A percentile compares a stretch with the other conserved stretches of the same genome.
phyloP scores from a whole-genome alignment of 768 basidiomycete genomes.

The Chalciporus sphaerocephalus region DNA sequence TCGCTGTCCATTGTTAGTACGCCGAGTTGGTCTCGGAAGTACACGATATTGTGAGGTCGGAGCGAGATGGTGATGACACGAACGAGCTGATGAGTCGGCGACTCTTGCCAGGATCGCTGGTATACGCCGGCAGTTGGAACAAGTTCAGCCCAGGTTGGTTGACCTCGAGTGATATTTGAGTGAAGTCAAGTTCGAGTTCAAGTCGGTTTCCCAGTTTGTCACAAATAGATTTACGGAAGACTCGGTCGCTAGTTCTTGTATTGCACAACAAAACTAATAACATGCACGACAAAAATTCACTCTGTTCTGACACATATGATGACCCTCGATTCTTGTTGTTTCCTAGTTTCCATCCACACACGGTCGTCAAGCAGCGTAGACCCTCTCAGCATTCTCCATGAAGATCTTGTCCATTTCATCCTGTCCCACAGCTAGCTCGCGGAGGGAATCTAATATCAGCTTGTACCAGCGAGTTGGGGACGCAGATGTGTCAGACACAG shows the following conservation, averaged over 20 bases:
- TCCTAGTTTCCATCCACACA: background rate
- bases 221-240: too few relatives aligned
- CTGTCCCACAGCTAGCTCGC: conserved; percentile 77
- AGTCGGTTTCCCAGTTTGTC: too few relatives aligned
- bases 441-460: conserved; percentile 71
- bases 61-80: too few relatives aligned
- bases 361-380: conserved; percentile 33
- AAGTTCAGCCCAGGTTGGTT: background rate
- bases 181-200: background rate
- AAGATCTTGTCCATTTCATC: conserved; percentile 75
- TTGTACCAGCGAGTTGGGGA: conserved; percentile 73
- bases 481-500: conserved; percentile 48
- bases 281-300: background rate
- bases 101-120: background rate
- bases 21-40: too few relatives aligned
- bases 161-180: background rate
- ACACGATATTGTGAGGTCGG: too few relatives aligned
- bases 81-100: too few relatives aligned
- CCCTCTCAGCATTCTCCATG: conserved; percentile 41
- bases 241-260: background rate
- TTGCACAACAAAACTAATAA: background rate
- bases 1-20: conserved; percentile 15
- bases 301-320: background rate
- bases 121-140: background rate
- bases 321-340: background rate